Percentiles rank a stretch among this genome's conserved stretches.
phyloP scores from a whole-genome alignment of 306 rosid genomes.

The Arachis stenosperma region DNA sequence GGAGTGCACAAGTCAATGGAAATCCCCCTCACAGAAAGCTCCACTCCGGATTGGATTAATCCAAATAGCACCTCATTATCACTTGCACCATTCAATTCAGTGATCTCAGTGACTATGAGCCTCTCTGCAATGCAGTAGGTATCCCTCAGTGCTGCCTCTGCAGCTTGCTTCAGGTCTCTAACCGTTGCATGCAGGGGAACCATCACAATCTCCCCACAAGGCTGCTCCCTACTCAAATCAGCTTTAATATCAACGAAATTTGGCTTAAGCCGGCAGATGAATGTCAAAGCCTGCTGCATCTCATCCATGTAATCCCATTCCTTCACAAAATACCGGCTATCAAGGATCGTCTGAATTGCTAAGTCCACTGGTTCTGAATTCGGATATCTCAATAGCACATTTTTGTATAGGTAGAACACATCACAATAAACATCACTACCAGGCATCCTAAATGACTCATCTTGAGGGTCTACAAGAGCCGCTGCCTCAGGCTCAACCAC shows the following conservation, averaged over 20 bases:
- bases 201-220: conserved; percentile 66
- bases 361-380: conserved; percentile 59
- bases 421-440: conserved; percentile 71
- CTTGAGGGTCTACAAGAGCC: conserved; percentile 27
- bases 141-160: conserved; percentile 74
- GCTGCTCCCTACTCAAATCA: conserved; percentile 43
- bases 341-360: conserved; percentile 69
- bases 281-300: conserved; percentile 63
- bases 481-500: conserved; percentile 28
- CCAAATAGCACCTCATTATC: conserved; percentile 74
- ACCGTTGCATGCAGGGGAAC: conserved; percentile 79
- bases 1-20: conserved; percentile 53
- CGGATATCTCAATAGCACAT: conserved; percentile 67
- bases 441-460: conserved; percentile 46
- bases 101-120: conserved; percentile 60
- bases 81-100: conserved; percentile 49
- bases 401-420: conserved; percentile 65
- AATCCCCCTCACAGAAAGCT: conserved; percentile 62
- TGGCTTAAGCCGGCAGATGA: conserved; percentile 59
- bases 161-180: conserved; percentile 70
- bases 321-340: conserved; percentile 77
- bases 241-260: conserved; percentile 44
- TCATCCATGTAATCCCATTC: conserved; percentile 69
- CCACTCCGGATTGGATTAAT: conserved; percentile 62
- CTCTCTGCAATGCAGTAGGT: conserved; percentile 71